Base-by-base conservation (phyloP, 1,139 yeast genomes). In the Candida neerlandica region DNA sequence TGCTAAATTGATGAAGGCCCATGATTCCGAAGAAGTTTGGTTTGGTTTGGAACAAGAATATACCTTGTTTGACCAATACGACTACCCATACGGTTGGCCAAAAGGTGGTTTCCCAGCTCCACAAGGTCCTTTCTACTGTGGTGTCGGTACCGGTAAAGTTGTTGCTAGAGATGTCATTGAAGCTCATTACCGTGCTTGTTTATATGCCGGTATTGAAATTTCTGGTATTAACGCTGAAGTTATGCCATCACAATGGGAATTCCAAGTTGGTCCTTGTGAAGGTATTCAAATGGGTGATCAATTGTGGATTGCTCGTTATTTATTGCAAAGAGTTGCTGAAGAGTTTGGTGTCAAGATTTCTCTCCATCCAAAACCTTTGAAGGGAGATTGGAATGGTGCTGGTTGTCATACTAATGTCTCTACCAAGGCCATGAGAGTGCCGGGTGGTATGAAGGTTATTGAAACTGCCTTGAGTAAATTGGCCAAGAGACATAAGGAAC, bases 201-300 rank as follows among this genome's bases (percentile, higher is more conserved):
- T 94, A 58, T 87, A 89, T 70, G 85, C 98, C 57, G 98, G 97
- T 67, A 73, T 94, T 61, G 78, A 81, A 68, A 85, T 92, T 61
- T 87, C 96, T 51, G 99, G 99, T 79, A 92, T 94, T 72, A 94
- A 94, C 73, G 99, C 99, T 62, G 99, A 94, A 81, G 99, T 94
- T 59, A 94, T 94, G 98, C 99, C 99, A 52, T 90, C 98, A 53
- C 99, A 94, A 82, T 94, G 99, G 99, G 99, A 94, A 80, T 94
- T 89, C 89, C 99, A 94, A 81, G 98, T 94, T 62, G 99, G 99
- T 67, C 99, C 99, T 58, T 90, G 97, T 77, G 82, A 75, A 58
- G 99, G 99, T 67, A 92, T 94, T 70, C 72, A 77, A 62, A 92
- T 94, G 97, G 99, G 97, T 71, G 99, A 94, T 73, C 86, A 94